Conservation (phyloP, 2,329 filamentous ascomycete species). For the Alternaria alternata region DNA sequence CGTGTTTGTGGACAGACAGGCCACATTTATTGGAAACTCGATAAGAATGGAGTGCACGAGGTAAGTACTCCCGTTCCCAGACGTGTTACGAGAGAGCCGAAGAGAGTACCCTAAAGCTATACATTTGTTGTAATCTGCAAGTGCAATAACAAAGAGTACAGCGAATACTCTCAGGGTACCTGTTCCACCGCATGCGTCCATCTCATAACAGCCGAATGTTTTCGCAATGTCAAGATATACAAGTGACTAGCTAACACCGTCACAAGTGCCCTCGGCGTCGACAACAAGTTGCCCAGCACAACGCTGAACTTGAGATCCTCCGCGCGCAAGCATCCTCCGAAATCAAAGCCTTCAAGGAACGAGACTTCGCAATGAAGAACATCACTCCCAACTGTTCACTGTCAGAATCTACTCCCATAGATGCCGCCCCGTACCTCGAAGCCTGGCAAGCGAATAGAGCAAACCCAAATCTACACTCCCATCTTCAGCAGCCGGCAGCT, state of each 20-base stretch:
- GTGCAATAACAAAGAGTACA: too few relatives aligned
- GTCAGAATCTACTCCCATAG: not conserved
- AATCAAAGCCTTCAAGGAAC: not conserved
- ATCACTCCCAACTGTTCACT: too few relatives aligned
- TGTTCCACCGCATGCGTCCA: not conserved
- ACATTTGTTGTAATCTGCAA: too few relatives aligned
- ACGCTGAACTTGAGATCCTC: not conserved
- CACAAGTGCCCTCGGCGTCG: slow-evolving; percentile 2
- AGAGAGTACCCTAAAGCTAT: not conserved
- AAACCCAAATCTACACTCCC: not conserved
- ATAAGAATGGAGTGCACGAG: not conserved
- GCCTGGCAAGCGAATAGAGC: not conserved
- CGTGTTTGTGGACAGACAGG: not conserved
- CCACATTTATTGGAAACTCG: not conserved
- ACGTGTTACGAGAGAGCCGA: not conserved
- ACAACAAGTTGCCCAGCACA: not conserved
- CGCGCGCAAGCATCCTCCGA: not conserved
- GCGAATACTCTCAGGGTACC: not conserved
- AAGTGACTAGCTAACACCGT: not conserved
- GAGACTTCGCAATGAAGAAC: not conserved
- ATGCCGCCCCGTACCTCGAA: not conserved
- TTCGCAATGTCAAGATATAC: not conserved
- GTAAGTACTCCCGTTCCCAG: not conserved
- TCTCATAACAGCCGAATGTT: not conserved
- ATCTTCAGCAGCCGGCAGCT: not conserved